These are phyloP conservation scores for Herpetomonas tarakana DNA, from an alignment of 208 protist genomes.

Conservation along the genomic window DNA sequence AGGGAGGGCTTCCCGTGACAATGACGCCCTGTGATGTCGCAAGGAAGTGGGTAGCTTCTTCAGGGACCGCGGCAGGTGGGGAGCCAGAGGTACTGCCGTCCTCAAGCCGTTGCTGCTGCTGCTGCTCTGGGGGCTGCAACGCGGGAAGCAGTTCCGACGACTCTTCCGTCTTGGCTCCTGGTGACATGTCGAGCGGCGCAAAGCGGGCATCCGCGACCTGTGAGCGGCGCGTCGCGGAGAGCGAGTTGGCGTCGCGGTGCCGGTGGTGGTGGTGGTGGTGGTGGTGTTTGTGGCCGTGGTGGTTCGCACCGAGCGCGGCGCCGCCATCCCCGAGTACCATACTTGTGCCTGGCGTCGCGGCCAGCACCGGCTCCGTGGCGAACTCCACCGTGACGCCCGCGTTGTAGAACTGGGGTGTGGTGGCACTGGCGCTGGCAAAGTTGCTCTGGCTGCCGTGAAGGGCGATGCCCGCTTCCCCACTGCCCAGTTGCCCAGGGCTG, in stretches of 20 bases:
- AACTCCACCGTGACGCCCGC: conserved; percentile 4
- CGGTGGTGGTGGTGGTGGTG: neutral
- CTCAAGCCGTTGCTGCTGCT: too few relatives aligned
- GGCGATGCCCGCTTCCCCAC: neutral
- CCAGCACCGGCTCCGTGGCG: neutral
- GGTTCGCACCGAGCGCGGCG: conserved; percentile 1
- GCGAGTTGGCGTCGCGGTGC: neutral
- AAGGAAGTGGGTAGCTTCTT: neutral
- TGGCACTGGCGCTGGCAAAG: neutral
- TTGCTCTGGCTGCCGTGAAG: neutral
- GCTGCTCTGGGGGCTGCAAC: too few relatives aligned
- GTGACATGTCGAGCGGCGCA: neutral
- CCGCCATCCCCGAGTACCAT: neutral
- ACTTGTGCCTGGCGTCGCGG: neutral
- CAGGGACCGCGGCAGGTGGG: neutral
- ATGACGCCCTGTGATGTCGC: neutral
- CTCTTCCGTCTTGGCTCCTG: neutral
- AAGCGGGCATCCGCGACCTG: neutral
- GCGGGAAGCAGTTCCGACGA: neutral
- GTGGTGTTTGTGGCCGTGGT: neutral
- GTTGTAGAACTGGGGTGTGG: neutral
- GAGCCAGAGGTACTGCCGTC: too few relatives aligned
- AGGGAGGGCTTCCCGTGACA: neutral
- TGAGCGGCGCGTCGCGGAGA: neutral
- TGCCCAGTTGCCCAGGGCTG: neutral